These are phyloP conservation scores for Sclerotiophoma versabilis DNA, from an alignment of 2,329 filamentous ascomycete species.

Conservation along the genomic window DNA sequence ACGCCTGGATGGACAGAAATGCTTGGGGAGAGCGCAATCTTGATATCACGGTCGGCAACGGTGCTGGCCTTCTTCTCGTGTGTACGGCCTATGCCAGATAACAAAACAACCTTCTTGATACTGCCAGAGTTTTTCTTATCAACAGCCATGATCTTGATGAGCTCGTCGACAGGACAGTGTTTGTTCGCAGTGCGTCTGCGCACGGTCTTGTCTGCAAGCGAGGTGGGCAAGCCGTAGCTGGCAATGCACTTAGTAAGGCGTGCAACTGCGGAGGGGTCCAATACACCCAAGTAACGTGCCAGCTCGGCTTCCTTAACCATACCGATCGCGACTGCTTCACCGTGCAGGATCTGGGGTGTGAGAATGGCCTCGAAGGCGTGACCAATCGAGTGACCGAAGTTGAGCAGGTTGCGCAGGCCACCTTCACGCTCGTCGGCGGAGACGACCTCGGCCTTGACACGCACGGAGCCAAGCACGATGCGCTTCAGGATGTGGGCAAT, in stretches of 20 bases:
- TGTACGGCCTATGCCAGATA: constrained; percentile 88
- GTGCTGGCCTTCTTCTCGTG: constrained; percentile 87
- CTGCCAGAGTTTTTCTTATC: constrained; percentile 98
- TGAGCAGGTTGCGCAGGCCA: constrained; percentile 90
- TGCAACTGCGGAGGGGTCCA: constrained; percentile 86
- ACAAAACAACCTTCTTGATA: constrained; percentile 93
- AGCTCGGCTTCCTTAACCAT: constrained; percentile 99
- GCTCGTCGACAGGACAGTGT: constrained; percentile 81
- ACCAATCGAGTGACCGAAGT: constrained; percentile 97
- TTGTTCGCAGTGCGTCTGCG: constrained; percentile 84
- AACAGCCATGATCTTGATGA: constrained; percentile 93
- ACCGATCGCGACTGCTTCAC: constrained; percentile 93
- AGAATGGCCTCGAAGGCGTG: constrained; percentile 96
- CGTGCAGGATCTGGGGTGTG: constrained; percentile 93
- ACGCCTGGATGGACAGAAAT: constrained; percentile 77
- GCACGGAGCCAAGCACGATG: constrained; percentile 87
- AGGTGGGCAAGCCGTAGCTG: constrained; percentile 90
- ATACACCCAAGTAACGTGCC: constrained; percentile 83
- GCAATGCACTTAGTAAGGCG: constrained; percentile 90
- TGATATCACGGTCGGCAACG: constrained; percentile 85
- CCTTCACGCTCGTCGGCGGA: constrained; percentile 94
- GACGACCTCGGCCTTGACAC: constrained; percentile 92
- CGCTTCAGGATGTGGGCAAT: constrained; percentile 64
- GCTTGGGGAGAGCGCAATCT: constrained; percentile 81
- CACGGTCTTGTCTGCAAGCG: constrained; percentile 82